Evolutionary conservation across 305 asterid genomes (phyloP), one percentile per base, ranked within the genome.

Genomic region (Petunia hybrid): DNA sequence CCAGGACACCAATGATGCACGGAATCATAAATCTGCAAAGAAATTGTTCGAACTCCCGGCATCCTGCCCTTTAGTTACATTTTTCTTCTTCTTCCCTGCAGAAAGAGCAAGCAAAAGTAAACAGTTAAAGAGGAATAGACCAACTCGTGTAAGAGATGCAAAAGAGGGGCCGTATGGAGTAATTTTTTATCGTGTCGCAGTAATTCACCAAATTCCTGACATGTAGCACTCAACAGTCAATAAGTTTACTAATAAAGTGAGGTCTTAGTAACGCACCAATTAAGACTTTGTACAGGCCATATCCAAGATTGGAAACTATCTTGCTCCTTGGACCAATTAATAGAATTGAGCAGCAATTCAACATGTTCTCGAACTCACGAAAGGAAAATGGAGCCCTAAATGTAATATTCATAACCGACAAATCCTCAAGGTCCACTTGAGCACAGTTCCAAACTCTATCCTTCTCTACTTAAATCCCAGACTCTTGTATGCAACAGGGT

Each of bases 41-140:
- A 94, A 92, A 74, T 62, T 91, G 82, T 60, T 87, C 73, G 94
- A 81, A 83, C 77, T 84, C 85, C 85, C 68, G 16, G 81, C 51
- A 36, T 70, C 86, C 51, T 82, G 84, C 45, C 90, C 86, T 83
- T 87, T 90, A 76, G 77, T 84, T 39, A 68, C 79, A 69, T 60
- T 85, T 83, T 89, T 94, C 83, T 84, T 86, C 89, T 91, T 91
- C 46, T 88, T 87, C 84, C 93, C 98, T 93, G 89, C 82, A 85
- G 78, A 82, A 75, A 83, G 39, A 4, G 51, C 80, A 56, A 45
- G 31, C 31, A 56, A 45, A 39, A 76, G 13, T 68, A 80, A 61
- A 41, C 56, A 16, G 80, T 76, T 16, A 56, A 46, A 16, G 12
- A 57, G 5, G 39, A 65, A 46, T 57, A 53, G 46, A 40, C 38